A percentile compares a stretch with the other conserved stretches of the same genome.
These are phyloP conservation scores for Boletus reticuloceps DNA, from an alignment of 768 basidiomycete genomes.

Conservation along the genomic window DNA sequence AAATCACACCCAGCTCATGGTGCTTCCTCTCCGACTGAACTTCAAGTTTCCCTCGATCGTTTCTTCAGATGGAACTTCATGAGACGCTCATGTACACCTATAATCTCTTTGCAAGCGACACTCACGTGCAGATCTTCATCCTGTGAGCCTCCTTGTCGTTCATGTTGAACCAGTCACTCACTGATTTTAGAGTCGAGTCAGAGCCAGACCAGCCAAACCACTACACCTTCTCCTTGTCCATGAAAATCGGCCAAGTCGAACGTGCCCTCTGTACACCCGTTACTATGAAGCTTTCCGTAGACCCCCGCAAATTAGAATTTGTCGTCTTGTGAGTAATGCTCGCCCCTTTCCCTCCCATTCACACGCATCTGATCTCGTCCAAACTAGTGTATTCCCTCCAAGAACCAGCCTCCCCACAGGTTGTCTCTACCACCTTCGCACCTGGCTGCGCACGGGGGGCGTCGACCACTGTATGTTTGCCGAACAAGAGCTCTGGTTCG, in stretches of 20 bases:
- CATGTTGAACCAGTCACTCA: background rate
- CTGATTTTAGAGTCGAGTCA: slow-evolving; percentile 30
- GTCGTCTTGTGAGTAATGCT: slow-evolving; percentile 53
- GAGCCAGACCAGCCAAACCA: slow-evolving; percentile 26
- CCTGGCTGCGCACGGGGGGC: slow-evolving; percentile 59
- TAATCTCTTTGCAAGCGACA: slow-evolving; percentile 40
- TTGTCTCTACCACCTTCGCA: slow-evolving; percentile 54
- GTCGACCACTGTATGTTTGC: slow-evolving; percentile 63
- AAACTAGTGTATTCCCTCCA: slow-evolving; percentile 55
- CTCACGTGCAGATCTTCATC: slow-evolving; percentile 49
- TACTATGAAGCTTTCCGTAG: slow-evolving; percentile 44
- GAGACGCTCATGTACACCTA: slow-evolving; percentile 44
- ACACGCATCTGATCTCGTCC: background rate
- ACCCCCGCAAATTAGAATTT: slow-evolving; percentile 57
- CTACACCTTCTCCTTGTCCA: slow-evolving; percentile 52
- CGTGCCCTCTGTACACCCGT: slow-evolving; percentile 49
- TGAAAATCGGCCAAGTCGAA: slow-evolving; percentile 56
- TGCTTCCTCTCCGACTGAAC: slow-evolving; percentile 1
- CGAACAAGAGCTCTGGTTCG: slow-evolving; percentile 65
- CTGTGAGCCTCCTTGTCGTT: slow-evolving; percentile 38
- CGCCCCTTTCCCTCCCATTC: background rate
- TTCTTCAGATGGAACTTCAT: slow-evolving; percentile 22
- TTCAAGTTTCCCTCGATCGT: slow-evolving; percentile 18
- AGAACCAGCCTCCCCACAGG: slow-evolving; percentile 52
- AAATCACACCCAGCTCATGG: slow-evolving; percentile 7